Percentiles rank a stretch among this genome's conserved stretches.
Conservation (phyloP, 106 monocot genomes). For the Gastrodia elata region DNA sequence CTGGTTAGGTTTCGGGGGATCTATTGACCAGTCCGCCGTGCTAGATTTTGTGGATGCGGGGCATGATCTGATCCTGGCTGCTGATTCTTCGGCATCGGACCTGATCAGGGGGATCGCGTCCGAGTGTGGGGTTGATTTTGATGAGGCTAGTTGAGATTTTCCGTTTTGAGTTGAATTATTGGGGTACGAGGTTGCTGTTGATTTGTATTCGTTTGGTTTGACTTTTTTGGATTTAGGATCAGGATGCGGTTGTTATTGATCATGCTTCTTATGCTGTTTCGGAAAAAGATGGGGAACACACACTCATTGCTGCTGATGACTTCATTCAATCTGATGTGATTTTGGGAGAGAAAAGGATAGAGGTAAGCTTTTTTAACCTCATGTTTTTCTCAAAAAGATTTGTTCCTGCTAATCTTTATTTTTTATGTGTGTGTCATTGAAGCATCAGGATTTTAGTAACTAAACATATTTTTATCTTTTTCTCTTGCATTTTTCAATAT, state of each 20-base stretch:
- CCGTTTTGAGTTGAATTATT: not conserved
- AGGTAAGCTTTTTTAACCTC: conserved; percentile 27
- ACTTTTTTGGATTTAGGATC: conserved; percentile 36
- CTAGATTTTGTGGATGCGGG: conserved; percentile 89
- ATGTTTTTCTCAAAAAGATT: not conserved
- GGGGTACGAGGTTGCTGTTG: not conserved
- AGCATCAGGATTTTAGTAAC: too few species aligned
- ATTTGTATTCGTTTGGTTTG: not conserved
- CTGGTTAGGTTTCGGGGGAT: conserved; percentile 74
- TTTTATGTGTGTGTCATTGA: too few species aligned
- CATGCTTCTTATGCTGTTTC: conserved; percentile 71
- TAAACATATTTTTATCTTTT: too few species aligned
- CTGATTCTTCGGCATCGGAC: conserved; percentile 62
- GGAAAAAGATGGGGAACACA: conserved; percentile 67
- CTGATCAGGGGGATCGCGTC: conserved; percentile 75
- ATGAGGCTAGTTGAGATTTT: conserved; percentile 47
- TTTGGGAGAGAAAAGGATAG: conserved; percentile 62
- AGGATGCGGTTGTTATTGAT: conserved; percentile 68
- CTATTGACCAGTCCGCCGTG: conserved; percentile 52
- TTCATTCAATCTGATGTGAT: conserved; percentile 71
- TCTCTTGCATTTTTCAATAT: not conserved
- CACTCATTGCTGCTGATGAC: conserved; percentile 71
- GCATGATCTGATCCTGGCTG: conserved; percentile 75
- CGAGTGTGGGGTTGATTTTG: conserved; percentile 90
- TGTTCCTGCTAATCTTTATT: too few species aligned